Evolutionary conservation across 176 grass and related monocot genomes (phyloP), one percentile per base, ranked within the genome.

Genomic region (Oryza punctata): DNA sequence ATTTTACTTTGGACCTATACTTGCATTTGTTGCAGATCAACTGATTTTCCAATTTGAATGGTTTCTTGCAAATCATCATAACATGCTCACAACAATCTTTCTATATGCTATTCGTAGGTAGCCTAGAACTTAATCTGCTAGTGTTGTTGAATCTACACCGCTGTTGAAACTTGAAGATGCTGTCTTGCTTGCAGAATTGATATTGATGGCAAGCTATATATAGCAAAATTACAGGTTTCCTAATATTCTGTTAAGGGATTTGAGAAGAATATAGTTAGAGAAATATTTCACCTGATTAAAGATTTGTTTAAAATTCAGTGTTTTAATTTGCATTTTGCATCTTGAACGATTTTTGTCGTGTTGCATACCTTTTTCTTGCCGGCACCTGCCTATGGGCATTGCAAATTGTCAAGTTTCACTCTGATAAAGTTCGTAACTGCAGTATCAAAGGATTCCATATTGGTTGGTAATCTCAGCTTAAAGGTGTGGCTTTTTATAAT

Each of bases 81-180:
- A 37, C 28, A 12, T 77, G 38, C 67, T 27, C 12, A 16, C 14
- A 33, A 46, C 66, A 67, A 35, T 59, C 3, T 59, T 67, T 72
- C 15, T 27, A 19, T 78, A 21, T 72, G 25, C 35, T 81, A 29
- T 65, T 72, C 5, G 4, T 16, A 6, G 47, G 14, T 50, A 38
- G 8, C 21, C 4, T 11, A 38, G 67, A 59, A 59, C 24, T 72
- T 24, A 35, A 81, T 43, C 21, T 32, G 71, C 70, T 38, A 44
- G 3, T 38, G 8, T 30, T 40, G 8, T 88, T 70, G 60, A 70
- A 64, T 85, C 29, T 57, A 16, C 54, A 52, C 33, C n/a, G 43
- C 54, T 72, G 33, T 71, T 65, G 41, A 89, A 85, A 85, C 54
- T 67, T 82, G 59, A 37, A 86, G 66, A 19, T 1, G 0, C 41